phyloP scores from a whole-genome alignment of 805 yeast species.

The Starmerella powellii region DNA sequence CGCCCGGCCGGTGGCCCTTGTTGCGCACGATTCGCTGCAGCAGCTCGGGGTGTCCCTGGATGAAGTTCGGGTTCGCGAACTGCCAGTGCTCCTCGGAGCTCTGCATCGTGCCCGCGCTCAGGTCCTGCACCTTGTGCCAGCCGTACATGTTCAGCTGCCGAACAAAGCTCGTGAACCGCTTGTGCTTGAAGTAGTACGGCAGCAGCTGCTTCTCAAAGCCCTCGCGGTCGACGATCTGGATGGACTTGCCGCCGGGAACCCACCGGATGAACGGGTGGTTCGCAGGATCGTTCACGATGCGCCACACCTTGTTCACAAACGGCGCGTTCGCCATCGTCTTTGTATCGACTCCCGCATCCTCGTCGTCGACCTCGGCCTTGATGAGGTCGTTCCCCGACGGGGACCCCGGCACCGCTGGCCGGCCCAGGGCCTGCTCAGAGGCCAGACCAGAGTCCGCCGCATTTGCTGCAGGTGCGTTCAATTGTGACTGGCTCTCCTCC shows the following conservation, averaged over 20 bases:
- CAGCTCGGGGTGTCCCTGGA: constrained; percentile 67
- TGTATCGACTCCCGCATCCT: constrained; percentile 6
- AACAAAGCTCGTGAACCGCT: constrained; percentile 89
- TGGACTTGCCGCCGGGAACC: constrained; percentile 75
- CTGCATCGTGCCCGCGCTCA: constrained; percentile 48
- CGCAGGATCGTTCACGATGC: constrained; percentile 75
- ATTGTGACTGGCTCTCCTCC: too few species aligned
- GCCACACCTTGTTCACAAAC: constrained; percentile 87
- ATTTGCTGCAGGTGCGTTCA: too few species aligned
- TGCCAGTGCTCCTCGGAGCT: constrained; percentile 71
- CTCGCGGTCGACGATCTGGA: constrained; percentile 75
- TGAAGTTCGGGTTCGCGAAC: constrained; percentile 72
- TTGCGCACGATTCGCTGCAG: constrained; percentile 78
- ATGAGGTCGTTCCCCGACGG: constrained; percentile 3
- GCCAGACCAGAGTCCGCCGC: too few species aligned
- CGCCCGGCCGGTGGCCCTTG: constrained; percentile 36
- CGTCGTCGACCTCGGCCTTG: constrained; percentile 9
- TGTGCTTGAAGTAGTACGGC: constrained; percentile 90
- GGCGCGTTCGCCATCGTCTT: constrained; percentile 41
- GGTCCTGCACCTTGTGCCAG: constrained; percentile 96
- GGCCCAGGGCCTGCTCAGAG: not conserved
- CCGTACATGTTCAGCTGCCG: constrained; percentile 97
- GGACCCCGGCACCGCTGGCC: constrained; percentile 28
- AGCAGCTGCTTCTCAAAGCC: constrained; percentile 67
- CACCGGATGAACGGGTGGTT: constrained; percentile 68